Conservation (phyloP, 352 stramenopile species). For the Pythium sp. region DNA sequence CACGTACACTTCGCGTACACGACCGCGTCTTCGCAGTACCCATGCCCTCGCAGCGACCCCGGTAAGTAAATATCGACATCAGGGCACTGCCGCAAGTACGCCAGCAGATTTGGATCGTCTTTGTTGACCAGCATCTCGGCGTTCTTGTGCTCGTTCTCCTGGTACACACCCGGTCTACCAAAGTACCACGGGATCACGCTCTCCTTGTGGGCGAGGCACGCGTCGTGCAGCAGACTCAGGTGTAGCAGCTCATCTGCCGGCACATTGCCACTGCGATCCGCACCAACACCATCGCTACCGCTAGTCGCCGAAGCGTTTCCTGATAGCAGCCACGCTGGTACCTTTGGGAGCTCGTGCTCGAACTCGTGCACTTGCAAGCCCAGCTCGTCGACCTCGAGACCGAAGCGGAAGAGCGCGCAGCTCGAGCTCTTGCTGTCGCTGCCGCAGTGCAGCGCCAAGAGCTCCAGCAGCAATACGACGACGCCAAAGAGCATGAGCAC, state of each 20-base stretch:
- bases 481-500: conserved; percentile 4
- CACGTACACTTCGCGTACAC: conserved; percentile 62
- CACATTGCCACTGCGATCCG: conserved; percentile 15
- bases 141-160: conserved; percentile 14
- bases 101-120: conserved; percentile 35
- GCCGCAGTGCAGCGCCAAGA: conserved; percentile 1
- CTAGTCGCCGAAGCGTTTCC: neutral
- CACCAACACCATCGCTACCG: neutral
- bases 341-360: neutral
- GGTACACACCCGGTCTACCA: conserved; percentile 17
- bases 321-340: neutral
- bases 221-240: conserved; percentile 46
- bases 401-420: neutral
- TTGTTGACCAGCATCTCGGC: conserved; percentile 26
- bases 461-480: conserved; percentile 9
- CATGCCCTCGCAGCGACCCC: neutral
- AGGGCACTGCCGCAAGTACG: conserved; percentile 49
- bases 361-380: neutral
- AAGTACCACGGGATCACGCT: conserved; percentile 50
- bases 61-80: conserved; percentile 71
- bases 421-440: neutral
- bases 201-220: conserved; percentile 41
- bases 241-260: conserved; percentile 35
- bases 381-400: neutral
- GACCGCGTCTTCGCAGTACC: conserved; percentile 63